These are phyloP conservation scores for Rozella allomycis DNA, from an alignment of 371 early-diverging fungal species.

Conservation along the genomic window DNA sequence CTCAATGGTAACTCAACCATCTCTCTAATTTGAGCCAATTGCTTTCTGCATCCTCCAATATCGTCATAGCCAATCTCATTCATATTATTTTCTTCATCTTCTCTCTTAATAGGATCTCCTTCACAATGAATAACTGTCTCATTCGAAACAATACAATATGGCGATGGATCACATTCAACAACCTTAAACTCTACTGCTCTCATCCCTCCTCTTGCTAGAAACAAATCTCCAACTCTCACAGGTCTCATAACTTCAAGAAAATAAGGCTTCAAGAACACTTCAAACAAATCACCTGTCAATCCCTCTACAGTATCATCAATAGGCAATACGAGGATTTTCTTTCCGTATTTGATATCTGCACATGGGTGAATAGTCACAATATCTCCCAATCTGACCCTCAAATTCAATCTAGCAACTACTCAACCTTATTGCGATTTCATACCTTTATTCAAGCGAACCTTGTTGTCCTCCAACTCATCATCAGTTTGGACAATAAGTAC, in stretches of 20 bases:
- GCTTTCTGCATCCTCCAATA: conserved; percentile 96
- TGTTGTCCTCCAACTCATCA: conserved; percentile 72
- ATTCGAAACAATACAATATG: conserved; percentile 87
- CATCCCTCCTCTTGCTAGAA: conserved; percentile 90
- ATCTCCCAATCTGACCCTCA: conserved; percentile 93
- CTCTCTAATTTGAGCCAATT: conserved; percentile 99
- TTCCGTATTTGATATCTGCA: conserved; percentile 87
- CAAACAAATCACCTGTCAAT: conserved; percentile 88
- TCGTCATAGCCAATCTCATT: conserved; percentile 97
- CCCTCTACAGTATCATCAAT: conserved; percentile 97
- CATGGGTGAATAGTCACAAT: conserved; percentile 88
- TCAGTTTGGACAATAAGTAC: conserved; percentile 83
- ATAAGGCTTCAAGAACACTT: conserved; percentile 90
- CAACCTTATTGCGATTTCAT: conserved; percentile 4
- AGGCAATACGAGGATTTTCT: conserved; percentile 85
- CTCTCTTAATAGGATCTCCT: conserved; percentile 93
- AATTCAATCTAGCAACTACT: conserved; percentile 79
- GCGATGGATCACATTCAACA: conserved; percentile 81
- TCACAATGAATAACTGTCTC: conserved; percentile 96
- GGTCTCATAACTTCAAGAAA: conserved; percentile 92
- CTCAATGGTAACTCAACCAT: conserved; percentile 95
- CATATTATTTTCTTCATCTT: conserved; percentile 86
- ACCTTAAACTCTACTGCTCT: conserved; percentile 98
- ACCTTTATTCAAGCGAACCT: conserved; percentile 82
- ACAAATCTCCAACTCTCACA: conserved; percentile 80